phyloP scores from a whole-genome alignment of 2,329 filamentous ascomycete genomes.

The Claviceps humidiphila region DNA sequence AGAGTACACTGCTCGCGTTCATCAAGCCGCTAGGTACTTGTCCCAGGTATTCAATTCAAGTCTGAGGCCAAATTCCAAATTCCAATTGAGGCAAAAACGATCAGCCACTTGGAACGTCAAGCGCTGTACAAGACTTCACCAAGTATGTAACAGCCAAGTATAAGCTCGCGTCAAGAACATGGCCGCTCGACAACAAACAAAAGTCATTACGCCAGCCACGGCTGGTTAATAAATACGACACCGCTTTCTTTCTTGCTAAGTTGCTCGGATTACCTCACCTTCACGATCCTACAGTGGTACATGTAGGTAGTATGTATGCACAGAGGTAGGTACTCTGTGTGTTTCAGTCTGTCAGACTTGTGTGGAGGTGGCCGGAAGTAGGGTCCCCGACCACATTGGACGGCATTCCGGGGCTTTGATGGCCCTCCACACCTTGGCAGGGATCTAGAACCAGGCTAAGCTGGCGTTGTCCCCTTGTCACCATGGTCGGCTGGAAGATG shows the following conservation, averaged over 20 bases:
- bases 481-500: not conserved
- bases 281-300: not conserved
- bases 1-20: too few species aligned
- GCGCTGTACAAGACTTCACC: too few species aligned
- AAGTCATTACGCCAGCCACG: not conserved
- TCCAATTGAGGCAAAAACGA: not conserved
- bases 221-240: not conserved
- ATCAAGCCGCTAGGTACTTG: too few species aligned
- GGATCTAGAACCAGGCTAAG: not conserved
- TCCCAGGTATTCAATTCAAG: not conserved
- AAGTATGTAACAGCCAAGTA: not conserved
- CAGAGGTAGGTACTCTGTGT: not conserved
- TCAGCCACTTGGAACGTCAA: not conserved
- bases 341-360: not conserved
- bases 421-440: not conserved
- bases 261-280: not conserved
- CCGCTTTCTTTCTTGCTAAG: not conserved
- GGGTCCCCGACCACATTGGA: constrained; percentile 1
- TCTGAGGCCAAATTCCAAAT: not conserved
- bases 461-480: not conserved
- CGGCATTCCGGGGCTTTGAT: not conserved
- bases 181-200: not conserved
- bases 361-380: constrained; percentile 7
- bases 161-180: not conserved
- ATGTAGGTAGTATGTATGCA: too few species aligned